These are phyloP conservation scores for Fusarium concolor DNA, from an alignment of 2,329 filamentous ascomycete species.

Conservation along the genomic window DNA sequence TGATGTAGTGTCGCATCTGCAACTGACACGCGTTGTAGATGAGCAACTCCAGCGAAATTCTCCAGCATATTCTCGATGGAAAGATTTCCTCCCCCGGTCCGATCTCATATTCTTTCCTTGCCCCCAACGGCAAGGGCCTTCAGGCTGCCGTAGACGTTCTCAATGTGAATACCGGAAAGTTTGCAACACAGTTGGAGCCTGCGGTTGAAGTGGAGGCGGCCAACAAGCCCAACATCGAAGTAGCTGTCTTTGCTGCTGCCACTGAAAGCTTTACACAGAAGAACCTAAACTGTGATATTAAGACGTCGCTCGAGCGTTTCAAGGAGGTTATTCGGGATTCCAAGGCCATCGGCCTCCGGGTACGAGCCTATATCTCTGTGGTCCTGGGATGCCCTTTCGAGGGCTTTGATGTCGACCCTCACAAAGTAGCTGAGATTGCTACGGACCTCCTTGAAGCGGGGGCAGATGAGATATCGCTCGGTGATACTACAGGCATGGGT, in stretches of 20 bases:
- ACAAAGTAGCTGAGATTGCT: slow-evolving; percentile 73
- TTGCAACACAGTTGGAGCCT: slow-evolving; percentile 63
- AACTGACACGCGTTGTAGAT: slow-evolving; percentile 64
- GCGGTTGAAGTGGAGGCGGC: slow-evolving; percentile 52
- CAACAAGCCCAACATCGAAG: slow-evolving; percentile 67
- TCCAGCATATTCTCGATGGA: slow-evolving; percentile 72
- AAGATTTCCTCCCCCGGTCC: slow-evolving; percentile 65
- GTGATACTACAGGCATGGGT: slow-evolving; percentile 92
- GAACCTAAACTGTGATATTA: slow-evolving; percentile 85
- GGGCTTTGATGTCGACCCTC: slow-evolving; percentile 72
- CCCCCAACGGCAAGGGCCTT: slow-evolving; percentile 80
- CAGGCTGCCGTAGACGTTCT: slow-evolving; percentile 69
- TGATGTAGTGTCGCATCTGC: slow-evolving; percentile 9
- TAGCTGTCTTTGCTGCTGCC: slow-evolving; percentile 84
- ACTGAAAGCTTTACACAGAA: slow-evolving; percentile 83
- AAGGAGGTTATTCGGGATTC: slow-evolving; percentile 75
- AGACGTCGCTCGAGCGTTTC: slow-evolving; percentile 78
- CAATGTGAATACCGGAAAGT: slow-evolving; percentile 61
- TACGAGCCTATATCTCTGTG: slow-evolving; percentile 84
- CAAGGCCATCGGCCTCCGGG: slow-evolving; percentile 72
- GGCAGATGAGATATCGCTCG: slow-evolving; percentile 89
- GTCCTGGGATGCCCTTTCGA: slow-evolving; percentile 85
- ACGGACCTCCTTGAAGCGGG: slow-evolving; percentile 82
- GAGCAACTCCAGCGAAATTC: slow-evolving; percentile 80
- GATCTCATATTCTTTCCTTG: slow-evolving; percentile 83